These are phyloP conservation scores for Cystobasidium slooffiae DNA, from an alignment of 1,284 basidiomycete genomes.

Conservation along the genomic window DNA sequence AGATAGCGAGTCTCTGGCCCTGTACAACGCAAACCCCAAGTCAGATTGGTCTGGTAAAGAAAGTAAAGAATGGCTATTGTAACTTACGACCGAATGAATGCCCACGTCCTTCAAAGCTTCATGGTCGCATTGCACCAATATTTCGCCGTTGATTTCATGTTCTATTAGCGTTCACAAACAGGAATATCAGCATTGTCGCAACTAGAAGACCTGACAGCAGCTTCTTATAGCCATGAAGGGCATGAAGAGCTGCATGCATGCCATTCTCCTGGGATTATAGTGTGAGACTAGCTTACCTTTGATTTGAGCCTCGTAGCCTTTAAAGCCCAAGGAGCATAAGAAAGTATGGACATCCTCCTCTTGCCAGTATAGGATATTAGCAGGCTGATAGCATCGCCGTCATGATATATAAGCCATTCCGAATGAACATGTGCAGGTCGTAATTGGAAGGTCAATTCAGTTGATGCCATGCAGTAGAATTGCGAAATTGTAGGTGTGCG, in stretches of 20 bases:
- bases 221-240: too few relatives aligned
- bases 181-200: slow-evolving; percentile 17
- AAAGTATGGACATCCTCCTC: slow-evolving; percentile 77
- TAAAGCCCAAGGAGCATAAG: slow-evolving; percentile 73
- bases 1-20: slow-evolving; percentile 82
- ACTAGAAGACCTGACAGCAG: slow-evolving; percentile 2
- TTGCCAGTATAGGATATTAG: slow-evolving; percentile 74
- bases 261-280: neutral
- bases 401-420: too few relatives aligned
- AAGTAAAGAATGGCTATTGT: neutral
- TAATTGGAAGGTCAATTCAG: too few relatives aligned
- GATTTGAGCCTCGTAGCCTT: slow-evolving; percentile 71
- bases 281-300: slow-evolving; percentile 55
- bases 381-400: neutral
- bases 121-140: slow-evolving; percentile 77
- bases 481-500: too few relatives aligned
- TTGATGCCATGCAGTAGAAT: too few relatives aligned
- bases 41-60: neutral
- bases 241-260: too few relatives aligned
- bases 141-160: slow-evolving; percentile 86
- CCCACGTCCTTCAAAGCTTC: slow-evolving; percentile 83
- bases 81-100: slow-evolving; percentile 67
- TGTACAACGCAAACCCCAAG: neutral
- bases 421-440: too few relatives aligned
- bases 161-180: slow-evolving; percentile 61